phyloP scores from a whole-genome alignment of 805 yeast species.

The Lachancea fermentati region DNA sequence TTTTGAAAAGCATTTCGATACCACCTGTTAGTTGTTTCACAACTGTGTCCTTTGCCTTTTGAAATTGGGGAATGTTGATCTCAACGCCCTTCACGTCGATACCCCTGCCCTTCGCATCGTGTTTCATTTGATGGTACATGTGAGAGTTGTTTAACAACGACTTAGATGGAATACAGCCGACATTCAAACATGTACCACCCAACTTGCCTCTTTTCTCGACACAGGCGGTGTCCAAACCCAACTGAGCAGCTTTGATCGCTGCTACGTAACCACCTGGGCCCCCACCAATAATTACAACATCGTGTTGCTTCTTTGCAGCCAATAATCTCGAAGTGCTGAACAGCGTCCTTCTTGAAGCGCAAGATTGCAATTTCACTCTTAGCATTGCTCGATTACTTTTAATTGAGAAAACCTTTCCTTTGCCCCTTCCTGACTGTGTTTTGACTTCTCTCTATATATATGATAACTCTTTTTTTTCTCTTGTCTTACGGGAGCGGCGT shows the following conservation, averaged over 20 bases:
- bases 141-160: slow-evolving; percentile 93
- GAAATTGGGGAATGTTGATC: slow-evolving; percentile 72
- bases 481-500: not conserved
- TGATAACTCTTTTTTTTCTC: not conserved
- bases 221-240: slow-evolving; percentile 92
- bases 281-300: slow-evolving; percentile 93
- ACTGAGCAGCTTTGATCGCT: slow-evolving; percentile 97
- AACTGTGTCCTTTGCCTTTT: slow-evolving; percentile 86
- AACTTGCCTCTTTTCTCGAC: slow-evolving; percentile 92
- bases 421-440: not conserved
- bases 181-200: slow-evolving; percentile 98
- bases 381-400: slow-evolving; percentile 2
- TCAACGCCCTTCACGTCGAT: slow-evolving; percentile 69
- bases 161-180: slow-evolving; percentile 98
- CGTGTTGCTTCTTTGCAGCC: slow-evolving; percentile 52
- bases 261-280: slow-evolving; percentile 99
- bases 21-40: slow-evolving; percentile 91
- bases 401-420: not conserved
- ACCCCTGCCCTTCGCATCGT: slow-evolving; percentile 84
- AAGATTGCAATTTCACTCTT: slow-evolving; percentile 5
- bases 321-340: slow-evolving; percentile 12
- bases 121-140: slow-evolving; percentile 79
- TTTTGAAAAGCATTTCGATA: slow-evolving; percentile 89
- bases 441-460: slow-evolving; percentile 1
- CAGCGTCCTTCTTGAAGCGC: slow-evolving; percentile 4